Conservation (phyloP, 192 early-diverging fungal species). For the Neocallimastix lanati region DNA sequence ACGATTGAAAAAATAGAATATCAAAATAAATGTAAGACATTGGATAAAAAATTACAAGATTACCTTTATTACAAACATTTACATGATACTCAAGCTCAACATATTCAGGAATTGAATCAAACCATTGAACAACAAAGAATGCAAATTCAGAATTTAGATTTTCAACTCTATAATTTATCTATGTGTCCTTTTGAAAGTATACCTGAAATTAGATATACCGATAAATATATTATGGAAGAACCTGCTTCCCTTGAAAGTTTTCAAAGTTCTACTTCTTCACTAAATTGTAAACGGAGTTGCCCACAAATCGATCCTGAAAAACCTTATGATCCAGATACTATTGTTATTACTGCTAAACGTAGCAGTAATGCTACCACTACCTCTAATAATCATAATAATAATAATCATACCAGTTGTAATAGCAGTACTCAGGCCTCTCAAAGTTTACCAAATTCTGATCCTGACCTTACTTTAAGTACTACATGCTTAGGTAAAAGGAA, state of each 20-base stretch:
- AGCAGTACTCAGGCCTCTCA: neutral
- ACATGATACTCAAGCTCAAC: neutral
- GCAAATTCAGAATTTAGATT: neutral
- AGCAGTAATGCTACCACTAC: too few species aligned
- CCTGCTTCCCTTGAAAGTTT: neutral
- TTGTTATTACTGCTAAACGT: neutral
- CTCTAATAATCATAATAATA: too few species aligned
- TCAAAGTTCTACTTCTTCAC: neutral
- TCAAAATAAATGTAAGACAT: neutral
- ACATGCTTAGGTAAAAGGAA: neutral
- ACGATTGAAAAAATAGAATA: neutral
- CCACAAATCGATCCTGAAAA: neutral
- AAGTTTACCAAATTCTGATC: neutral
- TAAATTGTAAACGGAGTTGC: neutral
- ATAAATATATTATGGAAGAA: neutral
- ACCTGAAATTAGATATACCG: neutral
- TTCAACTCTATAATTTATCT: neutral
- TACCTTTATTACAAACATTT: neutral
- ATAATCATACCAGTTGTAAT: neutral
- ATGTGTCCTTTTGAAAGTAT: neutral
- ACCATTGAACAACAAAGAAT: neutral
- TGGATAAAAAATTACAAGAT: neutral
- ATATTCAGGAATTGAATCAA: neutral
- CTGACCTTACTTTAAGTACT: neutral
- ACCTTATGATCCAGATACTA: neutral